phyloP scores from a whole-genome alignment of 116 monocot genomes.

The Dioscorea cayenensis region DNA sequence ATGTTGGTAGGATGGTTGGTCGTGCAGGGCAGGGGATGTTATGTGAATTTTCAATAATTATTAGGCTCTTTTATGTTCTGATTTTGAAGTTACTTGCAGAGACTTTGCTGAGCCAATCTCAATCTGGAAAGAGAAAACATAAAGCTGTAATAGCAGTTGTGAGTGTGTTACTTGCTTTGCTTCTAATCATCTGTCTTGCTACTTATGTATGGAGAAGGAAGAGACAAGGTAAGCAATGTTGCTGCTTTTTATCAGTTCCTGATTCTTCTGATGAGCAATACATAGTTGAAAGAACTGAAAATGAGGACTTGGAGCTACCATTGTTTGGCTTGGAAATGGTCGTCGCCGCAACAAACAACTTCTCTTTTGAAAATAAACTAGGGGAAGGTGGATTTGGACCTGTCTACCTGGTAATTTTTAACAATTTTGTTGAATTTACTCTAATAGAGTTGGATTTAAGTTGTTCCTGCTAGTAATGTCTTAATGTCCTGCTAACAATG shows the following conservation, averaged over 20 bases:
- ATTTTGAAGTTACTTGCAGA: not conserved
- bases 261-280: not conserved
- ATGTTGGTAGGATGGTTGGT: too few relatives aligned
- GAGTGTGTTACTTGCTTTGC: not conserved
- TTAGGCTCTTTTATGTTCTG: too few relatives aligned
- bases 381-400: constrained; percentile 19
- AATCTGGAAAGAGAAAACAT: not conserved
- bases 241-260: not conserved
- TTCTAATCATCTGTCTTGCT: not conserved
- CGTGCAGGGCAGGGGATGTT: too few relatives aligned
- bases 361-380: constrained; percentile 10
- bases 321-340: not conserved
- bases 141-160: not conserved
- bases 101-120: not conserved
- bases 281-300: not conserved
- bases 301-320: not conserved
- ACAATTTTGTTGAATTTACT: not conserved
- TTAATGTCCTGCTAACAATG: not conserved
- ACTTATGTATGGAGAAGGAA: constrained; percentile 3
- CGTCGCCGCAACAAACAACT: constrained; percentile 4
- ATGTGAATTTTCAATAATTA: too few relatives aligned
- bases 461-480: not conserved
- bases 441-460: not conserved
- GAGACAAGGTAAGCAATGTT: not conserved
- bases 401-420: constrained; percentile 12